Conservation (phyloP, 371 early-diverging fungal genomes). For the Mortierella sp. region DNA sequence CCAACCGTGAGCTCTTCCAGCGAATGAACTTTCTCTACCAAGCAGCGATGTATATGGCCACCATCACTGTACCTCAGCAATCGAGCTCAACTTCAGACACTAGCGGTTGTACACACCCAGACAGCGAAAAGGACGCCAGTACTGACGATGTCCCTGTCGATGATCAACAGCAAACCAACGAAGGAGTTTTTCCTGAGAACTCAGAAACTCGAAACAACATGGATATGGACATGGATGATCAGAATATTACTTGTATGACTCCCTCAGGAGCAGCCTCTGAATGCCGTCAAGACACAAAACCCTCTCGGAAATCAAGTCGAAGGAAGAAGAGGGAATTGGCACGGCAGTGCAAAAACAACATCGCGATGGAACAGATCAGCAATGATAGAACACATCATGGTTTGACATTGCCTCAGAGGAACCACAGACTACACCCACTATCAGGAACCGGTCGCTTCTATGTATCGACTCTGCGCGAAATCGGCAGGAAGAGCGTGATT, state of each 20-base stretch:
- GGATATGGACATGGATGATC: neutral
- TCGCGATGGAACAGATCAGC: slow-evolving; percentile 45
- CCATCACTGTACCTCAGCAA: slow-evolving; percentile 20
- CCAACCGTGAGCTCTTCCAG: slow-evolving; percentile 47
- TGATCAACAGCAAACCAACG: no score
- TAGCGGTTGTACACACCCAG: neutral
- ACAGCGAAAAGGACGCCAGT: neutral
- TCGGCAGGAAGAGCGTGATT: slow-evolving; percentile 50
- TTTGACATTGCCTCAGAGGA: slow-evolving; percentile 4
- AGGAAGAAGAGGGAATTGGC: slow-evolving; percentile 10
- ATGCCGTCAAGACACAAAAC: neutral
- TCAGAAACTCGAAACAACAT: no score
- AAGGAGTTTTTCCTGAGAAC: no score
- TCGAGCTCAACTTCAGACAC: neutral
- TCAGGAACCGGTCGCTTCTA: slow-evolving; percentile 43
- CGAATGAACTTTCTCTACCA: slow-evolving; percentile 55
- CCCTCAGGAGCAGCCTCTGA: neutral
- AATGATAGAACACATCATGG: slow-evolving; percentile 10
- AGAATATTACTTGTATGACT: neutral
- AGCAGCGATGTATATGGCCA: slow-evolving; percentile 50
- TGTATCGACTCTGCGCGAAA: slow-evolving; percentile 37
- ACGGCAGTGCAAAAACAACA: slow-evolving; percentile 20
- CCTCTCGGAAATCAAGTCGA: slow-evolving; percentile 16
- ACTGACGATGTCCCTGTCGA: neutral
- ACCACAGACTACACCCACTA: slow-evolving; percentile 8